Conservation (phyloP, 2,329 filamentous ascomycete genomes). For the Microdochium paspali region DNA sequence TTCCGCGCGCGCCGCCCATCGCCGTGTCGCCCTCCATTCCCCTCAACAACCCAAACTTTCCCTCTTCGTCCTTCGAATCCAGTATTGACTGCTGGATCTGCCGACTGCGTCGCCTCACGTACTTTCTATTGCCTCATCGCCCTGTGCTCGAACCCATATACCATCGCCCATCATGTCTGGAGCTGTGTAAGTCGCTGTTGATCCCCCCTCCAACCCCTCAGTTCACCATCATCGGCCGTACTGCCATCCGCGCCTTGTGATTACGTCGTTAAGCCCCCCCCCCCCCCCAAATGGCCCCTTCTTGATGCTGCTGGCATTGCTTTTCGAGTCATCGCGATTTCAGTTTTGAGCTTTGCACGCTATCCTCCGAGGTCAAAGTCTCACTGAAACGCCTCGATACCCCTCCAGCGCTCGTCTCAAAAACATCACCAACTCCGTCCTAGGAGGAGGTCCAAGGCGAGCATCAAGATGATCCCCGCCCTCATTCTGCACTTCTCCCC, state of each 20-base stretch:
- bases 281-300: conserved; percentile 19
- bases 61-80: not conserved
- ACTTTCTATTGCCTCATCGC: not conserved
- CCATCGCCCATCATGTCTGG: conserved; percentile 47
- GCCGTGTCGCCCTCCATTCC: not conserved
- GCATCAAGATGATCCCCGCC: conserved; percentile 8
- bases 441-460: conserved; percentile 1
- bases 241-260: not conserved
- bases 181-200: conserved; percentile 50
- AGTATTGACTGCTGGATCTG: not conserved
- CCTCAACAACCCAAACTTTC: not conserved
- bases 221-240: not conserved
- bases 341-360: conserved; percentile 2
- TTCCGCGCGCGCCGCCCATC: not conserved
- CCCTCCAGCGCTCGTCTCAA: conserved; percentile 3
- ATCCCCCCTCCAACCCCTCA: conserved; percentile 2
- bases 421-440: conserved; percentile 2
- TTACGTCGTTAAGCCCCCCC: conserved; percentile 14
- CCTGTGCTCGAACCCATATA: not conserved
- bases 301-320: conserved; percentile 8
- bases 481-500: not conserved
- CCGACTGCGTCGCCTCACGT: not conserved
- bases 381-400: conserved; percentile 1
- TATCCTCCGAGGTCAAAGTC: conserved; percentile 3
- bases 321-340: not conserved